Base-by-base conservation (phyloP, 1,139 yeast genomes). In the Sugiyamaella pinicola region DNA sequence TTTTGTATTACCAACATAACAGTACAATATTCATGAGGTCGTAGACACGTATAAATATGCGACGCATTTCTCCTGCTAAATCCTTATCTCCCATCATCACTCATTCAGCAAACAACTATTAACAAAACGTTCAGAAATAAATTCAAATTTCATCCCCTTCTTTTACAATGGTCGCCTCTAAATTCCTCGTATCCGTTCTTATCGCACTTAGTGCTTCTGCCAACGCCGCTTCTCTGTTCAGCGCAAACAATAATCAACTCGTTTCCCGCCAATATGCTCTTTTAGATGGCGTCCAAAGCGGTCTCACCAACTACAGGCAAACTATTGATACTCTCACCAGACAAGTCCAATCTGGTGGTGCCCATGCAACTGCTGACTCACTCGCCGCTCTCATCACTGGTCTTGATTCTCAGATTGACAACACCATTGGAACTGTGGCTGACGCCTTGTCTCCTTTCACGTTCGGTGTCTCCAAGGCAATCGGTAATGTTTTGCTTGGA, bases 321-420 rank as follows among this genome's bases (percentile, higher is more conserved):
- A 51, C 59, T 12, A 46, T 60, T 22, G 61, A 61, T 44, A 57
- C 59, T 17, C 54, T 59, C 13, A 51, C 56, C 15, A 54, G 42
- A 17, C 61, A 57, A 37, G 49, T 59, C 43, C 52, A 55, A 49
- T 46, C 43, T 28, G 51, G 52, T 40, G 60, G 55, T 12, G 60
- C 59, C 31, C 31, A 26, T 7, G 12, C 31, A 9, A 26, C 31
- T 26, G 31, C 31, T 26, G 31, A 10, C 10, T 24, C 64, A 5
- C 49, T 65, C 18, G 51, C 60, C 28, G 60, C 61, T 28, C 52
- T 58, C 49, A 61, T 66, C 53, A 58, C 69, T 18, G 69, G 70
- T 8, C 39, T 59, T 15, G 66, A 61, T 52, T 55, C 64, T 8
- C 65, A 64, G 57, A 55, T 61, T 46, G 68, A 64, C 51, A 62